Percentiles rank a stretch among this genome's conserved stretches.
Conservation (phyloP, 345 rosid species). For the Orychophragmus violaceus region DNA sequence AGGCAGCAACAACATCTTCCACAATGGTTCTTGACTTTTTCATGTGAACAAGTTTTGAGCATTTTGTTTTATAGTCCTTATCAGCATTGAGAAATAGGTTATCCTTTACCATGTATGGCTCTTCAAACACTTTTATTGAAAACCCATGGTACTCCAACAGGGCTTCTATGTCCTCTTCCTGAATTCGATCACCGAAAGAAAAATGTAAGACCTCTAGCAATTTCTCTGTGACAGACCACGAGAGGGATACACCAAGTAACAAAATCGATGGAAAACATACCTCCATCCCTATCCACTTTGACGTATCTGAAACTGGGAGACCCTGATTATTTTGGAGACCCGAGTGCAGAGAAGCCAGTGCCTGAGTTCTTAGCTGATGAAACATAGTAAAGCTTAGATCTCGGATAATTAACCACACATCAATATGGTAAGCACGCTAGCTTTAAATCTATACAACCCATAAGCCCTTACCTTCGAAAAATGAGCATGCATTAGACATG, state of each 20-base stretch:
- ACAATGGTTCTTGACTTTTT: constrained; percentile 62
- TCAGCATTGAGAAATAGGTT: constrained; percentile 73
- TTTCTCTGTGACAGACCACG: constrained; percentile 1
- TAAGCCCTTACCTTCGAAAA: constrained; percentile 66
- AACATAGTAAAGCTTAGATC: constrained; percentile 22
- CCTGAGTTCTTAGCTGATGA: constrained; percentile 82
- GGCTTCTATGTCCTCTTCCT: constrained; percentile 77
- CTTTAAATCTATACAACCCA: constrained; percentile 8
- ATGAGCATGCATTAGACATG: constrained; percentile 99
- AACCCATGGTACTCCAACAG: constrained; percentile 75
- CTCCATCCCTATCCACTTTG: constrained; percentile 95
- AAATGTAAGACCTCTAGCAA: constrained; percentile 25
- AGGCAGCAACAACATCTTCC: constrained; percentile 53
- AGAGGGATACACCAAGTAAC: constrained; percentile 1
- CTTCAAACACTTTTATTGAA: constrained; percentile 68
- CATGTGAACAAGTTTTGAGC: constrained; percentile 74
- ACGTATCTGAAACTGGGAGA: constrained; percentile 65
- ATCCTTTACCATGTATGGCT: constrained; percentile 91
- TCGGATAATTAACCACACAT: constrained; percentile 3
- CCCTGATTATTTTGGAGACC: constrained; percentile 88
- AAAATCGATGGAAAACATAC: constrained; percentile 36
- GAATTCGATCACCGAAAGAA: constrained; percentile 27
- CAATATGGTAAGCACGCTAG: constrained; percentile 2
- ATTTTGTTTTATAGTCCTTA: constrained; percentile 69
- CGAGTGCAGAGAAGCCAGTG: constrained; percentile 81